phyloP scores from a whole-genome alignment of 768 basidiomycete genomes.

The Collybia mongolica region DNA sequence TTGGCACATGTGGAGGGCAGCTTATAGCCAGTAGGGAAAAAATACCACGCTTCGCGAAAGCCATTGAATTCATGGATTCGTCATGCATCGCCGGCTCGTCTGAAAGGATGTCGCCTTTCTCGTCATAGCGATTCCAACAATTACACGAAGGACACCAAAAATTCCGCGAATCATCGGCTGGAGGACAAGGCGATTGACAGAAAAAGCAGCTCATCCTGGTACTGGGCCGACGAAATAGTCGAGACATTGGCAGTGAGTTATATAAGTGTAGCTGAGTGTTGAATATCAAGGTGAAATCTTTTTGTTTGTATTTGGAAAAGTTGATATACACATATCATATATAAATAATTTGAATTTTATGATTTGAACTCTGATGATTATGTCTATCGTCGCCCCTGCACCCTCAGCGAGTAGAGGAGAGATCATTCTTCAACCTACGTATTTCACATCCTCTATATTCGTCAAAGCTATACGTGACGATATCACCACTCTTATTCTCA shows the following conservation, averaged over 20 bases:
- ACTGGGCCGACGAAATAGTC: constrained; percentile 53
- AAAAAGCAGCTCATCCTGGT: constrained; percentile 61
- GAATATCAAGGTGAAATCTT: neutral
- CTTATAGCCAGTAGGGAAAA: neutral
- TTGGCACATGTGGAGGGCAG: neutral
- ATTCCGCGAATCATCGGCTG: constrained; percentile 47
- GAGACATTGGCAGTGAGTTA: constrained; percentile 25
- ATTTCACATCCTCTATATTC: constrained; percentile 78
- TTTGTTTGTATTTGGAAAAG: constrained; percentile 7
- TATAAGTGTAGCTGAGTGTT: neutral
- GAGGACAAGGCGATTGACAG: constrained; percentile 50
- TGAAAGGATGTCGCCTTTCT: constrained; percentile 73
- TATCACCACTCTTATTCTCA: constrained; percentile 49
- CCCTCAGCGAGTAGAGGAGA: constrained; percentile 62
- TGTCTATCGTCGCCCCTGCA: constrained; percentile 52
- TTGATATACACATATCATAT: neutral
- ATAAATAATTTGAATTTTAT: too few species aligned
- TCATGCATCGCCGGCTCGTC: constrained; percentile 91
- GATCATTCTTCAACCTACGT: constrained; percentile 65
- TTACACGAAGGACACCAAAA: constrained; percentile 68
- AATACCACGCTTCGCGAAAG: constrained; percentile 75
- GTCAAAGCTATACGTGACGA: constrained; percentile 66
- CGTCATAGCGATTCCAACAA: constrained; percentile 76
- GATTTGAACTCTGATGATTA: constrained; percentile 8
- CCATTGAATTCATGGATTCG: constrained; percentile 62